Base-by-base conservation (phyloP, 805 yeast genomes). In the Wickerhamia fluorescens region DNA sequence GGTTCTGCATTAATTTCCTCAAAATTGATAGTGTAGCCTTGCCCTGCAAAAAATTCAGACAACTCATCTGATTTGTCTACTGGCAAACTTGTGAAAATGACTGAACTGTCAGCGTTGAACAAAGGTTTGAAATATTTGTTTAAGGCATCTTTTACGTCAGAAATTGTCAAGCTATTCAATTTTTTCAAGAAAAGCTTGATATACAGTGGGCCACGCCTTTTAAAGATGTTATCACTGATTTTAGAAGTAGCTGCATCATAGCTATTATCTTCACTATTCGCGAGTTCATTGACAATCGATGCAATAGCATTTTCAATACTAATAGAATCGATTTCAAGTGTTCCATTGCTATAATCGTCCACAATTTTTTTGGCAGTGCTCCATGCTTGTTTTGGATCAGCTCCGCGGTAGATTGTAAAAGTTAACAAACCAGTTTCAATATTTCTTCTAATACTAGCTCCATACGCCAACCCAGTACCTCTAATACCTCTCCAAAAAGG, bases 401-500 rank as follows among this genome's bases (percentile, higher is more conserved):
- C 73, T 9, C 94, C 95, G 37, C 96, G 71, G 45, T 84, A 83
- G 12, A 89, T 68, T 25, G 66, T 68, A 44, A 78, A 84, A 4
- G 67, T 64, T 37, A 89, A 53, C 30, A 68, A 72, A 3, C 94
- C 89, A 23, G 72, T 58, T 41, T 86, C 95, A 8, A 72, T 47
- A 37, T 70, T 68, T 27, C 73, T 65, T 24, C 65, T 48, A 41
- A 85, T 64, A 31, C 61, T 65, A 2, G 89, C 92, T 21, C 96
- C 96, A 52, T 92, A 92, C 0, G 96, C 96, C 24, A 84, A 61
- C 3, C 98, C 98, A 1, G 87, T 71, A 23, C 98, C 98, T 56
- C 98, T 73, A 19, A 92, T 83, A 32, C 94, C 95, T 45, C 85
- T 73, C 96, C 97, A 89, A 38, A 89, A 79, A 20, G 97, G 98